Evolutionary conservation across 345 rosid genomes (phyloP).

Genomic region (Citrus australasica): DNA sequence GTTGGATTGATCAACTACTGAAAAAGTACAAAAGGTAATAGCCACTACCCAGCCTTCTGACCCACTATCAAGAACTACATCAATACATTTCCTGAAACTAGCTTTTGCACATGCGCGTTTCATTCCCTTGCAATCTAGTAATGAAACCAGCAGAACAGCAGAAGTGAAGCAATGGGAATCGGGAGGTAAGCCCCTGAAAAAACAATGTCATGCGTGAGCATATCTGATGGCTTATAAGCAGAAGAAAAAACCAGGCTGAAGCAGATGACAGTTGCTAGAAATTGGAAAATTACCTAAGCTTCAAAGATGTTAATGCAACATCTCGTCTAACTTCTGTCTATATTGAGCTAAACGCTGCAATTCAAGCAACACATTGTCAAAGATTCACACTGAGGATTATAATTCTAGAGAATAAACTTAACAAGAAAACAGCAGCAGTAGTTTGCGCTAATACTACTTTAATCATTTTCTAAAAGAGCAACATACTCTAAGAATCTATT

Average conservation of each 20-base stretch:
- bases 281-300: conserved; percentile 19
- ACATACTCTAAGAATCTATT: neutral
- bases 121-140: neutral
- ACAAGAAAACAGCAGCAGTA: neutral
- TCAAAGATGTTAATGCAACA: conserved; percentile 37
- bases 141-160: neutral
- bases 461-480: neutral
- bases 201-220: neutral
- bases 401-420: neutral
- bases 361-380: conserved; percentile 1
- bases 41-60: conserved; percentile 2
- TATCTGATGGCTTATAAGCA: neutral
- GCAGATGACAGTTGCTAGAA: neutral
- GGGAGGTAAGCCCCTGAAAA: conserved; percentile 1
- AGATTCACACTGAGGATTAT: neutral
- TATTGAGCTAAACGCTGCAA: conserved; percentile 76
- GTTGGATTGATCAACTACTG: neutral
- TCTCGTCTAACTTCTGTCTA: conserved; percentile 86
- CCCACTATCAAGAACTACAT: neutral
- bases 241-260: neutral
- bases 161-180: conserved; percentile 1
- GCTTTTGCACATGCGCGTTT: neutral
- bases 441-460: neutral
- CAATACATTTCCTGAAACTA: neutral
- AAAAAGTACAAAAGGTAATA: neutral